A percentile compares a stretch with the other conserved stretches of the same genome.
phyloP scores from a whole-genome alignment of 2,329 filamentous ascomycete genomes.

The Alternaria novae-zelandiae region DNA sequence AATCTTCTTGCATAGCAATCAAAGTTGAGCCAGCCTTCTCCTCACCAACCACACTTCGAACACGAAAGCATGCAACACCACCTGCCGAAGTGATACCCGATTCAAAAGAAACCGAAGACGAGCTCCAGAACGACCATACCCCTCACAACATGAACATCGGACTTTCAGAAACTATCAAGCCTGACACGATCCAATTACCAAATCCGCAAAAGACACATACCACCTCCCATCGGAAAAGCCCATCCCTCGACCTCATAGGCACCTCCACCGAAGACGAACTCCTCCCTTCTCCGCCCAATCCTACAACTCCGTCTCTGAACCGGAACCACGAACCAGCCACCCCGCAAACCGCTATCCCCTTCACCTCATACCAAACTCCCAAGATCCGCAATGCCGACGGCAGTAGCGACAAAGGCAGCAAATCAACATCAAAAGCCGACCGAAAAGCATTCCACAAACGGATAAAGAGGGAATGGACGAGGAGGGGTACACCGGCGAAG shows the following conservation, averaged over 20 bases:
- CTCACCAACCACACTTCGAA: background rate
- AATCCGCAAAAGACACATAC: background rate
- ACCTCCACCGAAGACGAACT: background rate
- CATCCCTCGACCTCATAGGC: slow-evolving; percentile 9
- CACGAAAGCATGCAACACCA: background rate
- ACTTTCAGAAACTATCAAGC: accelerated
- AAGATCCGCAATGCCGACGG: slow-evolving; percentile 2
- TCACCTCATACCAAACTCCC: slow-evolving; percentile 24
- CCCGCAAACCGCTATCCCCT: slow-evolving; percentile 17
- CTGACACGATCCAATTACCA: accelerated
- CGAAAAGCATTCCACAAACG: slow-evolving; percentile 23
- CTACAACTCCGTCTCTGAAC: slow-evolving; percentile 5
- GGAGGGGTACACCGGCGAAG: slow-evolving; percentile 6
- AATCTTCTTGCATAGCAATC: slow-evolving; percentile 1
- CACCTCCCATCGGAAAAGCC: background rate
- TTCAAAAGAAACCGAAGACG: background rate
- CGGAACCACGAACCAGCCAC: slow-evolving; percentile 35
- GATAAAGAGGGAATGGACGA: slow-evolving; percentile 34
- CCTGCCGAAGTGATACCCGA: background rate
- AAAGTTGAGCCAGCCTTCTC: slow-evolving; percentile 6
- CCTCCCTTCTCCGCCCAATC: background rate
- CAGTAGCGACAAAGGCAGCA: background rate
- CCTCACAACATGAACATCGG: background rate
- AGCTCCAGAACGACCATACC: accelerated
- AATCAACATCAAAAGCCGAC: slow-evolving; percentile 13